A percentile compares a stretch with the other conserved stretches of the same genome.
Conservation (phyloP, 805 yeast genomes). For the Sungouiella thailandica region DNA sequence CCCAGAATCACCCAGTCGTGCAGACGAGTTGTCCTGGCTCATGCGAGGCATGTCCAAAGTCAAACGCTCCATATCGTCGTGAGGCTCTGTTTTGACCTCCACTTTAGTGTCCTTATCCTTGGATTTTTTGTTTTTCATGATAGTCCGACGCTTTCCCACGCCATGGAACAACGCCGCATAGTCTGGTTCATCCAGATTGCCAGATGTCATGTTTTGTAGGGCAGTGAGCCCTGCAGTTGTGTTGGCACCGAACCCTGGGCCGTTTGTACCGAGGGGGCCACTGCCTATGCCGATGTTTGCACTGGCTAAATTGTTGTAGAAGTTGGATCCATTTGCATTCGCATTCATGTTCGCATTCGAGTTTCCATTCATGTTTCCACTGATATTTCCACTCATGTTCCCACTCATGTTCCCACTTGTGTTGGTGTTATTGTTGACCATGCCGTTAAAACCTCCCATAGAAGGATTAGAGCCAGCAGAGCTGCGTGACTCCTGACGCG, state of each 20-base stretch:
- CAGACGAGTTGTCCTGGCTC: slow-evolving; percentile 12
- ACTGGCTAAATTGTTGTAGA: too few relatives aligned
- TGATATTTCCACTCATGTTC: too few relatives aligned
- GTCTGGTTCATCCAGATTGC: slow-evolving; percentile 27
- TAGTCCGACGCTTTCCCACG: slow-evolving; percentile 36
- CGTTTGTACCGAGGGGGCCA: too few relatives aligned
- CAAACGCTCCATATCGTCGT: background rate
- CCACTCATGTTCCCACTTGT: background rate
- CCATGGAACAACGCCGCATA: slow-evolving; percentile 41
- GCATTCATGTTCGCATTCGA: too few relatives aligned
- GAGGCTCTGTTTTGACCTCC: slow-evolving; percentile 17
- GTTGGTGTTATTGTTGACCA: background rate
- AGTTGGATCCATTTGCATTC: too few relatives aligned
- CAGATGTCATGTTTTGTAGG: slow-evolving; percentile 6
- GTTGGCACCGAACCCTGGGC: too few relatives aligned
- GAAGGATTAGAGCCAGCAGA: background rate
- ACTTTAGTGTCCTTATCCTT: slow-evolving; percentile 24
- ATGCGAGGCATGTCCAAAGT: slow-evolving; percentile 7
- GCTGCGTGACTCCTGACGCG: slow-evolving; percentile 2
- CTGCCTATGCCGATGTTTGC: too few relatives aligned
- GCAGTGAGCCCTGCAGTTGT: too few relatives aligned
- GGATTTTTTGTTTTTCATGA: slow-evolving; percentile 15
- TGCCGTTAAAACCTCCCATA: background rate
- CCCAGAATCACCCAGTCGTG: slow-evolving; percentile 5
- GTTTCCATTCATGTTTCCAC: background rate